Evolutionary conservation across 805 yeast genomes (phyloP).

Genomic region (Saturnispora ahearnii): DNA sequence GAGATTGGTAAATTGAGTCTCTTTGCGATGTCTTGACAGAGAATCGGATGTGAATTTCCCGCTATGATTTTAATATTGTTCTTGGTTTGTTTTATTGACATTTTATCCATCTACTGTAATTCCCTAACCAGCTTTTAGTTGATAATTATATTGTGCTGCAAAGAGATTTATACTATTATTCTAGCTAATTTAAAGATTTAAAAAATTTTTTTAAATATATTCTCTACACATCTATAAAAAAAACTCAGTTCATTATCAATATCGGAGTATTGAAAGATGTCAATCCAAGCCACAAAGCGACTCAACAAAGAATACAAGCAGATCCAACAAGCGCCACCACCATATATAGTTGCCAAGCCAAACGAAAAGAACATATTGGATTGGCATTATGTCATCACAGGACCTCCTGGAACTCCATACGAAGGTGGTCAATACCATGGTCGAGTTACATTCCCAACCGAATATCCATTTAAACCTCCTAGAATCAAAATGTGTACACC

Average conservation of each 20-base stretch:
- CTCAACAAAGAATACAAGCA: conserved; percentile 75
- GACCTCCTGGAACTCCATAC: conserved; percentile 87
- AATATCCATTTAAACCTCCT: conserved; percentile 90
- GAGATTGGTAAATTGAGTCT: conserved; percentile 60
- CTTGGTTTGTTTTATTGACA: conserved; percentile 27
- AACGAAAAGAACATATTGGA: conserved; percentile 79
- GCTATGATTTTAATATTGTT: conserved; percentile 44
- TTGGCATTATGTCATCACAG: conserved; percentile 90
- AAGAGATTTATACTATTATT: too few species aligned
- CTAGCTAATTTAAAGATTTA: too few species aligned
- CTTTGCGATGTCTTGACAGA: conserved; percentile 63
- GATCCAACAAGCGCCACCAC: conserved; percentile 73
- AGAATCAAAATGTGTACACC: conserved; percentile 86
- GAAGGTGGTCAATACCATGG: conserved; percentile 87
- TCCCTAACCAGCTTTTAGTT: neutral
- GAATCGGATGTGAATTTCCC: conserved; percentile 76
- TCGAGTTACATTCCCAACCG: conserved; percentile 68
- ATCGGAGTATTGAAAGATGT: conserved; percentile 17
- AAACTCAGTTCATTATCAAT: neutral
- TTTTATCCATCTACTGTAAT: conserved; percentile 5
- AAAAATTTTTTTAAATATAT: too few species aligned
- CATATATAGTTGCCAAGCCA: conserved; percentile 77
- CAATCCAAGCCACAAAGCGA: conserved; percentile 30
- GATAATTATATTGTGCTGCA: too few species aligned
- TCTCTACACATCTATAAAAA: too few species aligned